phyloP scores from a whole-genome alignment of 129 eudicot species.

The Erigeron canadensis region DNA sequence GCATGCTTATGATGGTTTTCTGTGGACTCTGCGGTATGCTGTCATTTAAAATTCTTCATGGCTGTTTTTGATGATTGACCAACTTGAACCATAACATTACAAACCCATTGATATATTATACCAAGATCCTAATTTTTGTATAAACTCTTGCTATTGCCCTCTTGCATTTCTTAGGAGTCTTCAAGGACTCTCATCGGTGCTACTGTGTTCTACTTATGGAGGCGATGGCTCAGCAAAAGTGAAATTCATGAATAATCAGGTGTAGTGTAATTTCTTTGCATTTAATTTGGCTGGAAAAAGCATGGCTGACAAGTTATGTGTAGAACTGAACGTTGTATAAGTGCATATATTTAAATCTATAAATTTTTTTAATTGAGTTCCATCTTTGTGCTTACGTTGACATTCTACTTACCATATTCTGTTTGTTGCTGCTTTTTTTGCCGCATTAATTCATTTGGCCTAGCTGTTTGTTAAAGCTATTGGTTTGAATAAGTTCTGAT shows the following conservation, averaged over 20 bases:
- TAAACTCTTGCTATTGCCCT: constrained; percentile 18
- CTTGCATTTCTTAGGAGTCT: constrained; percentile 61
- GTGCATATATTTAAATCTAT: not conserved
- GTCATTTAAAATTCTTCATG: not conserved
- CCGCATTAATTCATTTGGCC: constrained; percentile 7
- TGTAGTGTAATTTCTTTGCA: constrained; percentile 25
- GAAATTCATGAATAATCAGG: constrained; percentile 45
- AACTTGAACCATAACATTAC: constrained; percentile 19
- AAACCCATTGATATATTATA: constrained; percentile 14
- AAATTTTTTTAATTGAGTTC: not conserved
- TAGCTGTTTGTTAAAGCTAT: constrained; percentile 15
- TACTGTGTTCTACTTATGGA: constrained; percentile 40
- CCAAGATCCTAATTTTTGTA: not conserved
- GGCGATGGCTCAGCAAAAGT: constrained; percentile 33
- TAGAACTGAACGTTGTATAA: not conserved
- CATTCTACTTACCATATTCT: constrained; percentile 1
- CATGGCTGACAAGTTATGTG: not conserved
- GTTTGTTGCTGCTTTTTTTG: constrained; percentile 8
- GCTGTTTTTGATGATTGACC: constrained; percentile 19
- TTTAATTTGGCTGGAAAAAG: not conserved
- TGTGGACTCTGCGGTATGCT: constrained; percentile 89
- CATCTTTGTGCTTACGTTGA: constrained; percentile 5
- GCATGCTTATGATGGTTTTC: constrained; percentile 79
- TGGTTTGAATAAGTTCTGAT: constrained; percentile 1
- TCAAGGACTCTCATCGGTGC: constrained; percentile 66